These are phyloP conservation scores for Aspergillus versicolor DNA, from an alignment of 2,329 filamentous ascomycete species.

Conservation along the genomic window DNA sequence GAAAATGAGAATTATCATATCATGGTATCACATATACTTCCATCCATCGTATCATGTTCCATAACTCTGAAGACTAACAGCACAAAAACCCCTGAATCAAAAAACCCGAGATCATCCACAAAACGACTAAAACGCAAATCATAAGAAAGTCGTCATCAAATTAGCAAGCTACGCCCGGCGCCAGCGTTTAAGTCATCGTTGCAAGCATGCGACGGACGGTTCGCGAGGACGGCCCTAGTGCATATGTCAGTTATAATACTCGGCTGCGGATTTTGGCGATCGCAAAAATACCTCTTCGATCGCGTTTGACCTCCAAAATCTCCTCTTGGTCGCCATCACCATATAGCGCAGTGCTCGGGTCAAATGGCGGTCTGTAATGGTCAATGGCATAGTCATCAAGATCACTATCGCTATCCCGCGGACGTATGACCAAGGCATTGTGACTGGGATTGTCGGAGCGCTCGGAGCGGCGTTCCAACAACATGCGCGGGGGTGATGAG, in stretches of 20 bases:
- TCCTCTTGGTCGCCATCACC: constrained; percentile 48
- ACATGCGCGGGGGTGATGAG: constrained; percentile 38
- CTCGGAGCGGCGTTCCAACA: constrained; percentile 21
- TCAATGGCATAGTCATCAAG: constrained; percentile 54
- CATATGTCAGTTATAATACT: background rate
- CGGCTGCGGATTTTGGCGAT: background rate
- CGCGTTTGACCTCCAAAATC: constrained; percentile 69
- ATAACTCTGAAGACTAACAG: background rate
- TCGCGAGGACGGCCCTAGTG: constrained; percentile 61
- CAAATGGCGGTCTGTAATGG: constrained; percentile 41
- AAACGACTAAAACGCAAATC: background rate
- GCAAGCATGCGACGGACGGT: constrained; percentile 69
- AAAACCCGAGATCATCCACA: background rate
- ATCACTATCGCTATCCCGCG: constrained; percentile 49
- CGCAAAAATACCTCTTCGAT: constrained; percentile 77
- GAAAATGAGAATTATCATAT: background rate
- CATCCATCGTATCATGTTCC: background rate
- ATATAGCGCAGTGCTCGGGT: constrained; percentile 31
- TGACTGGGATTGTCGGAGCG: constrained; percentile 43
- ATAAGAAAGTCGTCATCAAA: background rate
- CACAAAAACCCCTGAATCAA: background rate
- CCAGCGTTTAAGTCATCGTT: constrained; percentile 59
- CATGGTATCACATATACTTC: constrained; percentile 1
- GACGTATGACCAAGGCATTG: constrained; percentile 52
- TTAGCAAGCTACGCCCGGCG: background rate